Base-by-base conservation (phyloP, 2,329 filamentous ascomycete species). In the Rosellinia necatrix region DNA sequence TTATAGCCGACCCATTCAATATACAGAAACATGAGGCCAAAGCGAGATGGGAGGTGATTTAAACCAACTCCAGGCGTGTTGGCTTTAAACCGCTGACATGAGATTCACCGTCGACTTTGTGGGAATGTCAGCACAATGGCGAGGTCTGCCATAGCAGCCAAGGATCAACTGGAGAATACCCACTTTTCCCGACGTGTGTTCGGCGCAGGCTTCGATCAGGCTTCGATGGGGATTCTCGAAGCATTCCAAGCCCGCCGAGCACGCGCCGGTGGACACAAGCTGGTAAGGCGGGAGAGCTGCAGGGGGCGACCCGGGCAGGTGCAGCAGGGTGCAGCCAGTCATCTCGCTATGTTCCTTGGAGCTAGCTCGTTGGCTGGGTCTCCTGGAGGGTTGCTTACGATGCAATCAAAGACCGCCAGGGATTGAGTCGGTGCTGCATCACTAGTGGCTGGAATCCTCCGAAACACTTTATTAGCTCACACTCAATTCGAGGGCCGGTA, bases 221-320 rank as follows among this genome's bases (percentile, higher is more conserved):
- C 70, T 71, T 71, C 70, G 53, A 70, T 66, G 58, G 63, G 62
- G 29, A 61, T 70, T 68, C 65, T 66, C 56, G 70, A 71, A 71
- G 64, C 49, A 44, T 64, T 64, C 59, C 30, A 62, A 59, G 54
- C 50, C 49, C 46, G 29, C 58, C 58, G 66, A 66, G 62, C 59
- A 46, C 30, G 47, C 49, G 53, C 44, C n/a, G 25, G 43, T 59
- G 59, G 62, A 57, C 53, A 64, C 60, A 63, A 61, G 60, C 58
- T 64, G 63, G 58, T 62, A 61, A 57, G 61, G 66, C 63, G 61
- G 64, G 61, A 58, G 53, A 51, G 17, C 56, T 60, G 51, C 52
- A 62, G 62, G 65, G 62, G 59, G 54, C 10, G 29, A 54, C 64
- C 62, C 60, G 60, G 64, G 29, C 60, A 53, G 56, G 48, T 47